Base-by-base conservation (phyloP, 768 basidiomycete genomes). In the Austroboletus festivus region DNA sequence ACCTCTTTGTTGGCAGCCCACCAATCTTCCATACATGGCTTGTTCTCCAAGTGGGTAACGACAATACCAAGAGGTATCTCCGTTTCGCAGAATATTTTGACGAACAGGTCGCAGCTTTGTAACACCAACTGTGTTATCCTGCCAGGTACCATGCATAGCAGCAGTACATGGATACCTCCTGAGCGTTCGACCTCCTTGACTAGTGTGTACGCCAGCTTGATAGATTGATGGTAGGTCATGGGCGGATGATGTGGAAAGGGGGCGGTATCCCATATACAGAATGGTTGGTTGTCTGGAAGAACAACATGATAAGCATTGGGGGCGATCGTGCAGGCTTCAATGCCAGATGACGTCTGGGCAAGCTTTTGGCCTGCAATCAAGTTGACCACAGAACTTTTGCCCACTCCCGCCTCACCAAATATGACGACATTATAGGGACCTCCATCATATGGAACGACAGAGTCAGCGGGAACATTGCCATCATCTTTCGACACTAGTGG, bases 331-430 rank as follows among this genome's bases (percentile, higher is more conserved):
- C 67, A 71, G 7, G 71, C 70, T 0, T 46, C 43, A 8, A 68
- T 65, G 10, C 61, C 52, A 22, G 61, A 61, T 2, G 69, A 72
- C n/a, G 63, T 62, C 3, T 42, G 4, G 11, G 72, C 72, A 1
- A 54, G 31, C 2, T 61, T 38, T 0, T 20, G 5, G 10, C 62
- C 63, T n/a, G 58, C 58, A 21, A 76, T 55, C 63, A 76, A 54
- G 55, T 75, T 76, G 52, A 75, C 56, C 24, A 74, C 58, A 1
- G 71, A 71, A 48, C 75, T 76, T 48, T 76, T 76, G 2, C 69
- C 68, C 7, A 42, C 33, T 15, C 63, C 63, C 10, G 63, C 53
- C 42, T 64, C 63, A 20, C 64, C 63, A 12, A 64, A 67, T 41
- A 64, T 52, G 38, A 64, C 30, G 43, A 67, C 56, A 22, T 64